Conservation (phyloP, 2,329 filamentous ascomycete genomes). For the Diaporthe sp. region DNA sequence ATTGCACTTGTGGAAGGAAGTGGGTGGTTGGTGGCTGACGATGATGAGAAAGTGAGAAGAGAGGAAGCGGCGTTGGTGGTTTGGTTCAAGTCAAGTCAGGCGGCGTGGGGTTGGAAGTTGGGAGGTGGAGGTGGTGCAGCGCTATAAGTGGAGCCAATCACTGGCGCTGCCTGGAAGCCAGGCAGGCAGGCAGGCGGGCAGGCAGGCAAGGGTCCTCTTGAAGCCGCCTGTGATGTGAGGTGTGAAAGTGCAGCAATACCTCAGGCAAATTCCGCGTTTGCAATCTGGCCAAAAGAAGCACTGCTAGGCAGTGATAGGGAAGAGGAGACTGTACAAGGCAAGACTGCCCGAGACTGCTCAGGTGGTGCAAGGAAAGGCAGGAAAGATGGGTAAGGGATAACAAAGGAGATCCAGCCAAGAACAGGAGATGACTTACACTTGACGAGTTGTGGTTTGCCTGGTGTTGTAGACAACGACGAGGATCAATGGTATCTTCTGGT, state of each 20-base stretch:
- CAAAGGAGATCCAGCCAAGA: not conserved
- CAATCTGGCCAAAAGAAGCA: not conserved
- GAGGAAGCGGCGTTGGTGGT: constrained; percentile 30
- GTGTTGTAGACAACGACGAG: not conserved
- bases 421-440: not conserved
- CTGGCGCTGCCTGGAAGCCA: constrained; percentile 7
- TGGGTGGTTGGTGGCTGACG: not conserved
- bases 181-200: not conserved
- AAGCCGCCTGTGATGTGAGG: not conserved
- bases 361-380: not conserved
- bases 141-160: constrained; percentile 23
- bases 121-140: constrained; percentile 11
- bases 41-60: constrained; percentile 27
- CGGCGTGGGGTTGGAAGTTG: constrained; percentile 33
- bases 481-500: not conserved
- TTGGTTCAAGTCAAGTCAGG: constrained; percentile 18
- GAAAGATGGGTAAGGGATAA: not conserved
- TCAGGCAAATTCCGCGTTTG: not conserved
- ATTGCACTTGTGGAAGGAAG: constrained; percentile 2
- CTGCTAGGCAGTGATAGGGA: not conserved
- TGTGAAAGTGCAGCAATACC: not conserved
- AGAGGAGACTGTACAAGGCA: not conserved
- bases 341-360: not conserved
- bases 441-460: not conserved
- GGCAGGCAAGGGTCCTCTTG: not conserved